Evolutionary conservation across 139 green algal species (phyloP).

Genomic region (Coelastrella sp.): DNA sequence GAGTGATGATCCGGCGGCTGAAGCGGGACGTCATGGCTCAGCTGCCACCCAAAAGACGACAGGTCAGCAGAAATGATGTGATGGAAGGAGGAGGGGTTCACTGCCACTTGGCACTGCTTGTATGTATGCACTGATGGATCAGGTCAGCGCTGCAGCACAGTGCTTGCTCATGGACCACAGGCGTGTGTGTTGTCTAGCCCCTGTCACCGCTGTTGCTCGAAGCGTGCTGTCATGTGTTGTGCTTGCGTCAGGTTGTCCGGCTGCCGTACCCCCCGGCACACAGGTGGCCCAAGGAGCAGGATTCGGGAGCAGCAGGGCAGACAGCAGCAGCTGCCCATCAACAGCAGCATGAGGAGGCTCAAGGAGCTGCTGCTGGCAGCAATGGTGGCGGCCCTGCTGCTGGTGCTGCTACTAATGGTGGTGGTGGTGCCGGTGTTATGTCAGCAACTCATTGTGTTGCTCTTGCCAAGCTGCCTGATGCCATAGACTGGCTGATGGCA

Average conservation of each 20-base stretch:
- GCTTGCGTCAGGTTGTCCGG: constrained; percentile 54
- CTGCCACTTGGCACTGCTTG: too few relatives aligned
- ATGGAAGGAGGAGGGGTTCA: too few relatives aligned
- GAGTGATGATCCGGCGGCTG: constrained; percentile 92
- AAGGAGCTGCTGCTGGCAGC: background rate
- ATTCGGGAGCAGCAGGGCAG: background rate
- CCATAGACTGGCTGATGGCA: constrained; percentile 80
- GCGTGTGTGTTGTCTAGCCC: too few relatives aligned
- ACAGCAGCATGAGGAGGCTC: too few relatives aligned
- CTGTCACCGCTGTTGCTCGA: too few relatives aligned
- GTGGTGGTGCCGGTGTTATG: constrained; percentile 44
- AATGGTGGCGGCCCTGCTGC: background rate
- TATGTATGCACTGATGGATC: too few relatives aligned
- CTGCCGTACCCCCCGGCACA: constrained; percentile 57
- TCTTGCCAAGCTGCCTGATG: constrained; percentile 83
- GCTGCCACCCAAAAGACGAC: constrained; percentile 91
- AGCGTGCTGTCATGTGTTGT: too few relatives aligned
- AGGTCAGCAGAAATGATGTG: constrained; percentile 67
- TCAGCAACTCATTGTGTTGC: constrained; percentile 66
- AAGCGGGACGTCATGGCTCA: constrained; percentile 92
- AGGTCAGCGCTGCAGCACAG: too few relatives aligned
- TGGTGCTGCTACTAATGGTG: background rate
- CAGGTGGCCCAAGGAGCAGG: constrained; percentile 42
- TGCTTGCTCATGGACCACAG: too few relatives aligned
- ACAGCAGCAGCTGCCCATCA: constrained; percentile 17